phyloP scores from a whole-genome alignment of 1,139 yeast species.

The Nadsonia starkeyi-henricii region DNA sequence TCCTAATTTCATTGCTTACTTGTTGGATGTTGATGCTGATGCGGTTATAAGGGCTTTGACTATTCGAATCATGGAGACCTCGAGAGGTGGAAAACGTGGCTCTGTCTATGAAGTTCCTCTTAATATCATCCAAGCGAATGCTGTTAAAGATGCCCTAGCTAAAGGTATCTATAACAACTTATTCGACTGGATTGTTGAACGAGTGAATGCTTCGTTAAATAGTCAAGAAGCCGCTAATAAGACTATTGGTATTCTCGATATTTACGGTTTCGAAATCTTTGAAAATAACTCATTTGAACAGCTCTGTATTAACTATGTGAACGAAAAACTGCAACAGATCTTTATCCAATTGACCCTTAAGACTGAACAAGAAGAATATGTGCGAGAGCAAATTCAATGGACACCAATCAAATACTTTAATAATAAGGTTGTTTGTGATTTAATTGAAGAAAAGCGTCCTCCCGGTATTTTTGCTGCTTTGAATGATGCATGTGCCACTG shows the following conservation, averaged over 20 bases:
- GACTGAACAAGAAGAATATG: constrained; percentile 96
- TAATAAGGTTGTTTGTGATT: constrained; percentile 91
- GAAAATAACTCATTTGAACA: constrained; percentile 96
- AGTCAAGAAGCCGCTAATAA: constrained; percentile 40
- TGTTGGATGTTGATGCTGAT: constrained; percentile 66
- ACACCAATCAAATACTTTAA: constrained; percentile 94
- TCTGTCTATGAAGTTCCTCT: constrained; percentile 91
- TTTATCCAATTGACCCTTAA: constrained; percentile 89
- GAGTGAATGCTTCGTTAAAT: constrained; percentile 67
- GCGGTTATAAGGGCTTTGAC: constrained; percentile 53
- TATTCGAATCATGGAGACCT: constrained; percentile 78
- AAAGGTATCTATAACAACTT: constrained; percentile 86
- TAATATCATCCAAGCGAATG: constrained; percentile 81
- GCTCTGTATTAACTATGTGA: constrained; percentile 90
- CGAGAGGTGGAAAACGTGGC: constrained; percentile 68
- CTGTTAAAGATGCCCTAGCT: constrained; percentile 90
- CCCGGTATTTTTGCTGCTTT: constrained; percentile 95
- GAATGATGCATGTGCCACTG: constrained; percentile 95
- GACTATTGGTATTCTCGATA: constrained; percentile 89
- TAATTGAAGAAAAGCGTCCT: constrained; percentile 87
- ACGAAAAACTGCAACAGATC: constrained; percentile 93
- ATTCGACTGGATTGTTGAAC: constrained; percentile 94
- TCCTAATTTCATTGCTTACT: constrained; percentile 84
- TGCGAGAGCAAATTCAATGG: constrained; percentile 92
- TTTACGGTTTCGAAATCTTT: constrained; percentile 95